Evolutionary conservation across 2,329 filamentous ascomycete genomes (phyloP), one percentile per base, ranked within the genome.

Genomic region (Helicocarpus griseus): DNA sequence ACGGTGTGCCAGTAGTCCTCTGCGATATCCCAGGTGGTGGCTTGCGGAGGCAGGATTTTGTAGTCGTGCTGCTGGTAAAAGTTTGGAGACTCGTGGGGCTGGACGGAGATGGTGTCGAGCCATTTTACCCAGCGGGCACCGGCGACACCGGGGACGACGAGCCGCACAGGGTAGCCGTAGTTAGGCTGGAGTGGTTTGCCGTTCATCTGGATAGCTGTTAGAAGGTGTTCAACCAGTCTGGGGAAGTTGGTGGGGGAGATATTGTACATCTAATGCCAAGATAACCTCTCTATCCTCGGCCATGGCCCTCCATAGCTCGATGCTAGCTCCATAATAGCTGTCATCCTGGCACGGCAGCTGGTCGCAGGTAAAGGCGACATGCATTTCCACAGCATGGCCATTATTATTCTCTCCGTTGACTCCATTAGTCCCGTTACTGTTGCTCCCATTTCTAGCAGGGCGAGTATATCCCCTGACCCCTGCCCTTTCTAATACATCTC

Each of bases 51-150:
- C 5, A 82, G 65, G 28, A 79, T 69, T 61, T 81, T 82, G 67
- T 82, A 82, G 63, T 82, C 79, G 46, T 69, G 71, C 52, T 76
- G 74, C 63, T 80, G 77, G 59, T 82, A 82, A 61, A 76, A 73
- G 56, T 79, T 81, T 4, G 65, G 63, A 21, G 73, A 77, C 57
- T 81, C 77, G 45, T 66, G 55, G 47, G 67, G 63, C 54, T 77
- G 74, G 2, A 81, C 69, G 2, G 71, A 77, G 53, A 81, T 75
- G 8, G 65, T 65, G 55, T 78, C 77, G 3, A 80, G 67, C 77
- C 78, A 80, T 63, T 80, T 80, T 5, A 79, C 77, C 59, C 72
- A 75, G 39, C 77, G 65, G 13, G 75, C 77, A 11, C 77, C 77
- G 5, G 73, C 72, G 26, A 79, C 72, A 2, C 77, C 77, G 1